Evolutionary conservation across 2,329 filamentous ascomycete genomes (phyloP).

Genomic region (Fusarium scirpi): DNA sequence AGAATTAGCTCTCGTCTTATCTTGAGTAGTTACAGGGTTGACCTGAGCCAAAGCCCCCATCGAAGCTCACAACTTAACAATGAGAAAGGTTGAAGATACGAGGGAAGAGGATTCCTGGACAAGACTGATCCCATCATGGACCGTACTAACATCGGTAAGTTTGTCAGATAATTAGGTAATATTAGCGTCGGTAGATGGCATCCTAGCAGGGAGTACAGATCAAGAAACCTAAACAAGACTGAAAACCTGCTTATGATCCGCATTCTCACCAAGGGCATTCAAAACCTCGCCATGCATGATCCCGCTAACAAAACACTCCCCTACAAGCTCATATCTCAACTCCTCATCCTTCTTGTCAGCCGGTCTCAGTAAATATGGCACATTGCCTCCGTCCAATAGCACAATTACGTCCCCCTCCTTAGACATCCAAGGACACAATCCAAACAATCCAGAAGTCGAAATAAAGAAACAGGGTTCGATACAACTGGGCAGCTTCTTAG

Average conservation of each 20-base stretch:
- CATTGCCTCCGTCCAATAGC: constrained; percentile 25
- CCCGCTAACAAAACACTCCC: constrained; percentile 30
- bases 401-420: constrained; percentile 26
- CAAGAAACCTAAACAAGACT: too few relatives aligned
- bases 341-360: background rate
- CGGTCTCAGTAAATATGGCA: constrained; percentile 23
- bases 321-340: constrained; percentile 6
- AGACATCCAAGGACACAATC: constrained; percentile 32
- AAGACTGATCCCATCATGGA: background rate
- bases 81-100: too few relatives aligned
- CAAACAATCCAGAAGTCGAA: constrained; percentile 3
- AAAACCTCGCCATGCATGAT: constrained; percentile 33
- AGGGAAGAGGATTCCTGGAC: background rate
- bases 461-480: constrained; percentile 29
- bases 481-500: constrained; percentile 11
- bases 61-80: too few relatives aligned
- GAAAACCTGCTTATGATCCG: background rate
- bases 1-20: too few relatives aligned
- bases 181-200: accelerated
- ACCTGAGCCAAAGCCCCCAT: too few relatives aligned
- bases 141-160: background rate
- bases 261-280: background rate
- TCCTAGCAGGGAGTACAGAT: too few relatives aligned
- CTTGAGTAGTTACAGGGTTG: too few relatives aligned
- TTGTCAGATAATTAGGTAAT: too few relatives aligned